Base-by-base conservation (phyloP, 148 eudicot genomes). In the Amaranthus palmeri region DNA sequence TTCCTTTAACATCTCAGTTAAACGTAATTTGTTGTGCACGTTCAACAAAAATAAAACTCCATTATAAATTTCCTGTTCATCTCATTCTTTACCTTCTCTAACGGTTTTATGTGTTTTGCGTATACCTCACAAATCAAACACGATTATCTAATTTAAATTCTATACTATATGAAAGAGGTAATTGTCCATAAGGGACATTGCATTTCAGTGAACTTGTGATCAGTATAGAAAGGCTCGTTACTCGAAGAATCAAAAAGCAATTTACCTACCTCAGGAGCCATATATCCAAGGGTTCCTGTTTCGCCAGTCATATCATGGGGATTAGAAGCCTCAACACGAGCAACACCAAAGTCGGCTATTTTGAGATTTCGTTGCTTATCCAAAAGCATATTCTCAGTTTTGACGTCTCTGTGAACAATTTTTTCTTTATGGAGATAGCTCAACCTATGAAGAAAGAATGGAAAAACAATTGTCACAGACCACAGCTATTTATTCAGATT, bases 221-320 rank as follows among this genome's bases (percentile, higher is more conserved):
- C 48, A 25, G 15, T 18, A n/a, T 43, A 45, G 50, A 46, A 68
- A 61, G 10, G 6, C 10, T 7, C 9, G 49, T 17, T 48, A 44
- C 25, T 2, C 13, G 4, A 15, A 18, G 8, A 65, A 10, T 13
- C 36, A 46, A 9, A 53, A 72, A 66, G 41, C 17, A 57, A 53
- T 25, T 14, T 44, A 61, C 75, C 62, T 41, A 92, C 97, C 95
- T 92, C 97, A 54, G 97, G 97, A 47, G 97, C 97, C 97, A 92
- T 92, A 82, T 92, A 92, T 57, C 95, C 97, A 67, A 92, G 95
- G 59, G 97, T 91, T 72, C 97, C 97, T 13, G 97, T 91, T 76
- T 91, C 97, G 3, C 97, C 97, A 45, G 97, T 91, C 97, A 91
- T 91, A 78, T 91, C 97, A 77, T 87, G 83, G 42, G 97, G 95